A percentile compares a stretch with the other conserved stretches of the same genome.
phyloP scores from a whole-genome alignment of 2,329 filamentous ascomycete species.

The Fusarium sp. region DNA sequence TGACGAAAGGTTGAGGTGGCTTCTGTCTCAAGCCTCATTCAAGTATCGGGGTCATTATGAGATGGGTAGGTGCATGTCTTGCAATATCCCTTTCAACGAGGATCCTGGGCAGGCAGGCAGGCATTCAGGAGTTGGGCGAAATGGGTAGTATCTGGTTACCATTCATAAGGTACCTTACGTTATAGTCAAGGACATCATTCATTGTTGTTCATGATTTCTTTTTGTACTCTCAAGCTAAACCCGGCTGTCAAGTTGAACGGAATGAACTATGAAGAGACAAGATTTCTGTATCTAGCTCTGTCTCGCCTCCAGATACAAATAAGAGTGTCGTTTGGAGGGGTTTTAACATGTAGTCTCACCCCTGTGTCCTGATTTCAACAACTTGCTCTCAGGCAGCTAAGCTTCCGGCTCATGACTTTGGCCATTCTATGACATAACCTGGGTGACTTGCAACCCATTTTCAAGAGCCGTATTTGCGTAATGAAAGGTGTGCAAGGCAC shows the following conservation, averaged over 20 bases:
- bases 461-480: background rate
- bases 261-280: slow-evolving; percentile 3
- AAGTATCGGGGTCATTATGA: slow-evolving; percentile 27
- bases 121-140: background rate
- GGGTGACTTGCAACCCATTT: background rate
- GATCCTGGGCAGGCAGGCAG: background rate
- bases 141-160: background rate
- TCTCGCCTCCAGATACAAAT: background rate
- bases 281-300: slow-evolving; percentile 1
- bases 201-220: slow-evolving; percentile 11
- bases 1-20: background rate
- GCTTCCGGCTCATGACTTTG: slow-evolving; percentile 6
- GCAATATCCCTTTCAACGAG: background rate
- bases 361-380: background rate
- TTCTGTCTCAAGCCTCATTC: slow-evolving; percentile 27
- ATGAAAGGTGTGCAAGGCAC: slow-evolving; percentile 2
- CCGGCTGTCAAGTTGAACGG: background rate
- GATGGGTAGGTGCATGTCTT: background rate
- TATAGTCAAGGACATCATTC: background rate
- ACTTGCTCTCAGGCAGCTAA: background rate
- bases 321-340: background rate
- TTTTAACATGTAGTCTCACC: background rate
- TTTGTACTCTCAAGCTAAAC: slow-evolving; percentile 10
- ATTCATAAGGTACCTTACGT: background rate
- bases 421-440: background rate